A percentile compares a stretch with the other conserved stretches of the same genome.
Conservation (phyloP, 192 early-diverging fungal species). For the Umbelopsis sp. region DNA sequence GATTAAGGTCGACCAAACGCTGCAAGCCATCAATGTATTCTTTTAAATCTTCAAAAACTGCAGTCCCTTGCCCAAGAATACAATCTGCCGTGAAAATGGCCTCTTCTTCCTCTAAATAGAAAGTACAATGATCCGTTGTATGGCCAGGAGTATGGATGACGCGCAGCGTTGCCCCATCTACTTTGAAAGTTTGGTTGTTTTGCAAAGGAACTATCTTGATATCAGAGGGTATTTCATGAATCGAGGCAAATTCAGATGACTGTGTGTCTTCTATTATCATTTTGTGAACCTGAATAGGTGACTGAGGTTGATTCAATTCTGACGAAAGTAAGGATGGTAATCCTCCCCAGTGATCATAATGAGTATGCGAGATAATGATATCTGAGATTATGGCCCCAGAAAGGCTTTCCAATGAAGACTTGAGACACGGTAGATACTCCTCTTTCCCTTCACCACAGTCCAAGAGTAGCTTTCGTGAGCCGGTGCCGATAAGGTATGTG, state of each 20-base stretch:
- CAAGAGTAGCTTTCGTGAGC: constrained; percentile 65
- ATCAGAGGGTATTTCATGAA: constrained; percentile 32
- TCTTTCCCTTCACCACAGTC: constrained; percentile 82
- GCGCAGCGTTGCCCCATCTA: constrained; percentile 59
- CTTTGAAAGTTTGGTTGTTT: constrained; percentile 64
- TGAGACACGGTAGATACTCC: constrained; percentile 62
- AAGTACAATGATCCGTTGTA: constrained; percentile 74
- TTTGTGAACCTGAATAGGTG: constrained; percentile 26
- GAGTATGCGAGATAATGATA: constrained; percentile 80
- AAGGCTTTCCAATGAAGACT: constrained; percentile 47
- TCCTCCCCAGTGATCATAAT: constrained; percentile 82
- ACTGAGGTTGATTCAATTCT: constrained; percentile 6
- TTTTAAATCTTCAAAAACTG: constrained; percentile 74
- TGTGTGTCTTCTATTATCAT: constrained; percentile 17
- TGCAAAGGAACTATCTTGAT: constrained; percentile 28
- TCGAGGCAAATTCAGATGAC: constrained; percentile 17
- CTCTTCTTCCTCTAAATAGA: constrained; percentile 67
- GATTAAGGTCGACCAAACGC: constrained; percentile 43
- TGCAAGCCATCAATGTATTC: constrained; percentile 71
- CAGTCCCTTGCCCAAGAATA: constrained; percentile 82
- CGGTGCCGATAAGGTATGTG: constrained; percentile 84
- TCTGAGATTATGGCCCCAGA: constrained; percentile 57
- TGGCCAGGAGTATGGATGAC: constrained; percentile 84
- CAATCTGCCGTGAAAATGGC: constrained; percentile 80
- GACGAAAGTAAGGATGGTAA: constrained; percentile 41